Conservation (phyloP, 148 eudicot species). For the Gaultheria prostrata region DNA sequence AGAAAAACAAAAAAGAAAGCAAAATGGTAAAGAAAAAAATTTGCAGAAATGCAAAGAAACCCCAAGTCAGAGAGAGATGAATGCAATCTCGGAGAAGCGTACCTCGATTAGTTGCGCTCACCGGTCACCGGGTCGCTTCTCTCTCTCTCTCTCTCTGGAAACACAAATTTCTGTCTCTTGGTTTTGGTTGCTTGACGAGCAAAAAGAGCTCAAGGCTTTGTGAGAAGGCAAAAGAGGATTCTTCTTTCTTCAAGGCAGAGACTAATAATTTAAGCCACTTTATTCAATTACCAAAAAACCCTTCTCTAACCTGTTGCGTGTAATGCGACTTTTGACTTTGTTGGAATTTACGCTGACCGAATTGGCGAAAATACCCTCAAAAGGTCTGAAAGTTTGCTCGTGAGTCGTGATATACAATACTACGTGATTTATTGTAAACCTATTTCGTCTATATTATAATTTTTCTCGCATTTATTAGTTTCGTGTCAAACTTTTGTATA, state of each 20-base stretch:
- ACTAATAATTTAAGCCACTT: neutral
- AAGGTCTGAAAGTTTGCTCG: neutral
- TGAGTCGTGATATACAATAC: too few species aligned
- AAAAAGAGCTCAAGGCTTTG: neutral
- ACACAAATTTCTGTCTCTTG: neutral
- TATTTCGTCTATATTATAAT: too few species aligned
- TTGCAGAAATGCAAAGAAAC: neutral
- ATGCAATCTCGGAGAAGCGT: neutral
- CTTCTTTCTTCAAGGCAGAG: neutral
- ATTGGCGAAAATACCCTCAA: neutral
- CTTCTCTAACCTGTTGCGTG: neutral
- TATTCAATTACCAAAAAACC: neutral
- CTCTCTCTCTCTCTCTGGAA: neutral
- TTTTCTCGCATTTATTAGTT: too few species aligned
- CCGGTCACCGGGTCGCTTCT: neutral
- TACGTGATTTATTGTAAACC: too few species aligned
- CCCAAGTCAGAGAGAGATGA: neutral
- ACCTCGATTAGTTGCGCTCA: slow-evolving; percentile 7
- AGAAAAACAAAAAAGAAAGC: neutral
- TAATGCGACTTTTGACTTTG: neutral
- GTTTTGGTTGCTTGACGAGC: neutral
- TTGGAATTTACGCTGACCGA: too few species aligned
- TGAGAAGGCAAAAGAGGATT: neutral
- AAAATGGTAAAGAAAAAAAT: neutral
- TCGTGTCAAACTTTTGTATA: too few species aligned